Evolutionary conservation across 75 land plant genomes (phyloP).

Genomic region (Picea sitchensis): DNA sequence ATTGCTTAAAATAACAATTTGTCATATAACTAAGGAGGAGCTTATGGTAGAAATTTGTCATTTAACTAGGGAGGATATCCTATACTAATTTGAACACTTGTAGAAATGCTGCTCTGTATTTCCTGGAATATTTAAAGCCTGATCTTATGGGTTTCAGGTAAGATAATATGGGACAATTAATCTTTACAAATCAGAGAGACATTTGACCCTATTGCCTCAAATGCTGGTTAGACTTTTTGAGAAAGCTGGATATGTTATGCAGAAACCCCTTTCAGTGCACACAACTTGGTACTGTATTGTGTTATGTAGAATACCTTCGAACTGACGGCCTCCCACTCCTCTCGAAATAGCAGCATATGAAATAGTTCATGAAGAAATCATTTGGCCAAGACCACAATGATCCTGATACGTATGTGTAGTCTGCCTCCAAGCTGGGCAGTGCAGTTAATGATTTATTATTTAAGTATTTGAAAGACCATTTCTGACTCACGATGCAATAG

Average conservation of each 20-base stretch:
- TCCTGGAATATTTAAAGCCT: neutral
- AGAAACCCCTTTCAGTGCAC: neutral
- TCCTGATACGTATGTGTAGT: no score
- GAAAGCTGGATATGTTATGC: neutral
- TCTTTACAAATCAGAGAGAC: neutral
- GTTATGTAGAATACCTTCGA: neutral
- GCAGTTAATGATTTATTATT: no score
- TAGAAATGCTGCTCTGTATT: neutral
- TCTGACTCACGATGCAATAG: neutral
- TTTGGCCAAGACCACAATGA: no score
- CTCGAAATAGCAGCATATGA: no score
- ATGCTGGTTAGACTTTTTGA: neutral
- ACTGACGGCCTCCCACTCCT: no score
- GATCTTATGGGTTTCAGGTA: neutral
- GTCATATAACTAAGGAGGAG: neutral
- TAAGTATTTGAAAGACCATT: no score
- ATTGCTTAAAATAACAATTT: no score
- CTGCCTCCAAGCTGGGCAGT: no score
- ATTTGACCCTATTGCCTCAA: neutral
- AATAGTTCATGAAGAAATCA: no score
- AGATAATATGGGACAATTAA: neutral
- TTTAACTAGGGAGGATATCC: neutral
- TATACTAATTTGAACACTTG: neutral
- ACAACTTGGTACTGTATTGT: neutral
- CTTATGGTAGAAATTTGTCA: neutral